Evolutionary conservation across 164 flowering plant species (phyloP).

Genomic region (Pachysandra terminalis): DNA sequence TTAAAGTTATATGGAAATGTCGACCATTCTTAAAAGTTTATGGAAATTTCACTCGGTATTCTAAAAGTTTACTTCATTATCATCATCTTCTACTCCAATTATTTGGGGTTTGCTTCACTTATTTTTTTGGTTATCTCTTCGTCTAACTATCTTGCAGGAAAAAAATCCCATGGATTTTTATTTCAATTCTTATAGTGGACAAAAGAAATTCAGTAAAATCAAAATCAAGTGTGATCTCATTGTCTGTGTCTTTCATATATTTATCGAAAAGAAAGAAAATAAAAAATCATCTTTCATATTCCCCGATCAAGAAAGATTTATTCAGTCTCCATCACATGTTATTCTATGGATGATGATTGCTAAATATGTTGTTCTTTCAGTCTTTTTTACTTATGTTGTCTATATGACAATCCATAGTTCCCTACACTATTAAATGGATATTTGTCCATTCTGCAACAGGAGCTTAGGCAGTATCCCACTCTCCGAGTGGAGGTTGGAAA

Average conservation of each 20-base stretch:
- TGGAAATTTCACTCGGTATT: too few species aligned
- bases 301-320: too few species aligned
- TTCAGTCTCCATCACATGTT: not conserved
- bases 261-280: too few species aligned
- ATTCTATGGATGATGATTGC: not conserved
- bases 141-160: not conserved
- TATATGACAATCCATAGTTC: not conserved
- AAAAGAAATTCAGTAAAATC: not conserved
- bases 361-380: too few species aligned
- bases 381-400: not conserved
- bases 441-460: constrained; percentile 36
- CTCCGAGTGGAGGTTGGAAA: constrained; percentile 58
- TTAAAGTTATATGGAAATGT: too few species aligned
- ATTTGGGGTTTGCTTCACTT: too few species aligned
- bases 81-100: not conserved
- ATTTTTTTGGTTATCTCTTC: too few species aligned
- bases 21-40: too few species aligned
- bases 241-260: too few species aligned
- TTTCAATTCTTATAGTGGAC: not conserved
- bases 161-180: not conserved
- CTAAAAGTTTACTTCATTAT: not conserved
- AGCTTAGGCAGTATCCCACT: constrained; percentile 70
- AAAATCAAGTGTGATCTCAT: not conserved
- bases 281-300: not conserved
- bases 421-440: not conserved